Conservation (phyloP, 2,329 filamentous ascomycete species). For the Scortechinia acanthostroma region DNA sequence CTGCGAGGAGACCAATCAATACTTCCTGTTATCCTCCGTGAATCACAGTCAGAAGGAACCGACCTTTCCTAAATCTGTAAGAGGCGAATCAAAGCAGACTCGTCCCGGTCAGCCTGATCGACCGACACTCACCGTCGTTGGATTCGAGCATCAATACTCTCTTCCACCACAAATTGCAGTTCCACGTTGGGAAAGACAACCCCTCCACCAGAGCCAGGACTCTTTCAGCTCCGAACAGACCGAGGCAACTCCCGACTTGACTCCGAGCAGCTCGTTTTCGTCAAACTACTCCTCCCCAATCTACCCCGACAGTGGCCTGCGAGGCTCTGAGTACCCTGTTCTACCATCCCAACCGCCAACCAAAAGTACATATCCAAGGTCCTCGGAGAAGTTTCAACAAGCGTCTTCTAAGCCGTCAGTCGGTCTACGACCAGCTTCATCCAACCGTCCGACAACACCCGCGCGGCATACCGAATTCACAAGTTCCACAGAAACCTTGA, state of each 20-base stretch:
- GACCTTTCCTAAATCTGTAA: no score
- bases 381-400: no score
- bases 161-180: neutral
- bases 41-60: neutral
- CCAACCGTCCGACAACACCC: no score
- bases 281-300: constrained; percentile 16
- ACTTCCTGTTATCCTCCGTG: neutral
- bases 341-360: neutral
- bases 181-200: neutral
- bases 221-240: constrained; percentile 18
- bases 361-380: no score
- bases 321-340: constrained; percentile 12
- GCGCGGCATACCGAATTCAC: no score
- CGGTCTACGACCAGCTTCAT: no score
- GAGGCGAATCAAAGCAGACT: no score
- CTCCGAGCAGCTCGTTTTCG: constrained; percentile 26
- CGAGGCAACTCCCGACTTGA: constrained; percentile 18
- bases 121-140: neutral
- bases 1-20: neutral
- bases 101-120: no score
- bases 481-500: neutral
- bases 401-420: no score
- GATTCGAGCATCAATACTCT: neutral
- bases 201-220: constrained; percentile 11
- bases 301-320: constrained; percentile 15